Evolutionary conservation across 78 protist species (phyloP).

Genomic region (slime mould (Dictyostelium discoideum)): dicty_2.7 NC_007090.3:1191501-1192000

Average conservation of each 20-base stretch:
- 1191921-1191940: slow-evolving; percentile 91
- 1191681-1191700: background rate
- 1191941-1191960: slow-evolving; percentile 15
- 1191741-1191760: slow-evolving; percentile 67
- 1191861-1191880: slow-evolving; percentile 74
- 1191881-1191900: slow-evolving; percentile 84
- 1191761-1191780: slow-evolving; percentile 83
- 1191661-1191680: slow-evolving; percentile 49
- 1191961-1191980: slow-evolving; percentile 63
- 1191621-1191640: slow-evolving; percentile 57
- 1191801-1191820: slow-evolving; percentile 85
- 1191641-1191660: slow-evolving; percentile 79
- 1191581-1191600: slow-evolving; percentile 64
- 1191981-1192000: slow-evolving; percentile 78
- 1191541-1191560: slow-evolving; percentile 79
- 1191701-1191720: background rate
- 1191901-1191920: slow-evolving; percentile 91
- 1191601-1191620: background rate
- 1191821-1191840: slow-evolving; percentile 85
- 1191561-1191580: slow-evolving; percentile 84
- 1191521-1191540: slow-evolving; percentile 73
- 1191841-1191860: slow-evolving; percentile 83
- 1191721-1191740: background rate
- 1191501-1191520: slow-evolving; percentile 78
- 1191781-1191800: slow-evolving; percentile 75